Conservation (phyloP, 2,329 filamentous ascomycete species). For the Ramularia endophylla region DNA sequence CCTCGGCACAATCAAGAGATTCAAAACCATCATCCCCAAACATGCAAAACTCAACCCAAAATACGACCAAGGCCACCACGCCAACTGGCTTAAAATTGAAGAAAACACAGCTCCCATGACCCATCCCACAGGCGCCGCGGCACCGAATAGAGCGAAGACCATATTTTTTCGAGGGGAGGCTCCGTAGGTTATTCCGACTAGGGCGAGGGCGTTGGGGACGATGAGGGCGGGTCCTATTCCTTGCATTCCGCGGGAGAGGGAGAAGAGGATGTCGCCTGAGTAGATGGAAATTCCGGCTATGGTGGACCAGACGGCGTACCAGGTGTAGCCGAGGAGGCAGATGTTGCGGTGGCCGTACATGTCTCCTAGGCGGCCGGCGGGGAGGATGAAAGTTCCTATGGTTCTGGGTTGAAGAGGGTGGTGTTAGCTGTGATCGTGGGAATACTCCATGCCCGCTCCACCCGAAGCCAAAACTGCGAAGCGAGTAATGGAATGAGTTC, state of each 20-base stretch:
- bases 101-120: conserved; percentile 28
- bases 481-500: too few species aligned
- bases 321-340: conserved; percentile 33
- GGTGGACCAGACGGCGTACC: conserved; percentile 35
- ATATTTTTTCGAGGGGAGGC: conserved; percentile 32
- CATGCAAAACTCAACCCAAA: conserved; percentile 21
- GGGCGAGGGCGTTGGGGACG: conserved; percentile 31
- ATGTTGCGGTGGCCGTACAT: conserved; percentile 37
- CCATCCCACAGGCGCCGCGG: conserved; percentile 29
- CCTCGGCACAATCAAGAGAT: conserved; percentile 19
- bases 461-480: too few species aligned
- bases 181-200: conserved; percentile 28
- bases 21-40: conserved; percentile 10
- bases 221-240: conserved; percentile 32
- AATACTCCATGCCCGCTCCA: too few species aligned
- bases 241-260: conserved; percentile 32
- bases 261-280: conserved; percentile 29
- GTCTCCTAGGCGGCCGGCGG: conserved; percentile 38
- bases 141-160: conserved; percentile 32
- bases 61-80: conserved; percentile 28
- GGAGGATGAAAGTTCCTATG: conserved; percentile 36
- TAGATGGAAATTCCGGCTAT: conserved; percentile 34
- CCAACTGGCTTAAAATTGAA: conserved; percentile 25
- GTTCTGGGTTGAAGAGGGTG: too few species aligned
- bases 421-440: too few species aligned